These are phyloP conservation scores for Crataegus laevigata DNA, from an alignment of 306 rosid species.

Conservation along the genomic window DNA sequence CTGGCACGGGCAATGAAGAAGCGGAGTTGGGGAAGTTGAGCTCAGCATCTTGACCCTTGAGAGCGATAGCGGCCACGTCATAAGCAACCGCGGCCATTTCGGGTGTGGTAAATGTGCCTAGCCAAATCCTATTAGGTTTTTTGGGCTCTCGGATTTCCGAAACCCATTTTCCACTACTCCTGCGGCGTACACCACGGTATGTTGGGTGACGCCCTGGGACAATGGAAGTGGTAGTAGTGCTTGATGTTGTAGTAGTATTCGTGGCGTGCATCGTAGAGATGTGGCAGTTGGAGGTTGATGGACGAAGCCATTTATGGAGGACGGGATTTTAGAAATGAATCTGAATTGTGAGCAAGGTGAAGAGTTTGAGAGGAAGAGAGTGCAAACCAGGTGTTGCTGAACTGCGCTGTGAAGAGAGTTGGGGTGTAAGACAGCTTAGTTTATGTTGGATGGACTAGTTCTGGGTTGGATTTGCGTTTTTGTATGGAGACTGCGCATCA, in stretches of 20 bases:
- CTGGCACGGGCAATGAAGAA: conserved; percentile 70
- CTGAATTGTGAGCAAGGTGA: background rate
- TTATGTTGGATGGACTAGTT: conserved; percentile 23
- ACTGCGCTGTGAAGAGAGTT: conserved; percentile 24
- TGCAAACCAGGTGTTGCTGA: conserved; percentile 54
- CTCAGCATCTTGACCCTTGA: conserved; percentile 64
- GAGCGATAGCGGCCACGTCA: conserved; percentile 89
- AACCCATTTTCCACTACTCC: conserved; percentile 57
- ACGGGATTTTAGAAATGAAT: background rate
- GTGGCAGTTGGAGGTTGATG: background rate
- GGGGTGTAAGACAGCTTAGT: conserved; percentile 39
- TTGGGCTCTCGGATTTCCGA: conserved; percentile 49
- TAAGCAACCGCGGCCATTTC: conserved; percentile 96
- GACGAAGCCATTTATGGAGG: conserved; percentile 37
- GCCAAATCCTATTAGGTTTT: conserved; percentile 59
- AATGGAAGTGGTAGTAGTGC: background rate
- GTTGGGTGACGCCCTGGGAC: conserved; percentile 23
- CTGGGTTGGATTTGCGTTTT: conserved; percentile 34
- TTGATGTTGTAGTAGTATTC: background rate
- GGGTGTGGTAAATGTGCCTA: conserved; percentile 77
- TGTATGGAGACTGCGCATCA: background rate
- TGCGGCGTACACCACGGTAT: conserved; percentile 42
- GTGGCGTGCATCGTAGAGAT: conserved; percentile 24
- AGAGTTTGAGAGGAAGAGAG: conserved; percentile 7
- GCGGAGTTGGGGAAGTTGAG: conserved; percentile 84